Evolutionary conservation across 2,329 filamentous ascomycete genomes (phyloP).

Genomic region (Fusarium euwallaceae): DNA sequence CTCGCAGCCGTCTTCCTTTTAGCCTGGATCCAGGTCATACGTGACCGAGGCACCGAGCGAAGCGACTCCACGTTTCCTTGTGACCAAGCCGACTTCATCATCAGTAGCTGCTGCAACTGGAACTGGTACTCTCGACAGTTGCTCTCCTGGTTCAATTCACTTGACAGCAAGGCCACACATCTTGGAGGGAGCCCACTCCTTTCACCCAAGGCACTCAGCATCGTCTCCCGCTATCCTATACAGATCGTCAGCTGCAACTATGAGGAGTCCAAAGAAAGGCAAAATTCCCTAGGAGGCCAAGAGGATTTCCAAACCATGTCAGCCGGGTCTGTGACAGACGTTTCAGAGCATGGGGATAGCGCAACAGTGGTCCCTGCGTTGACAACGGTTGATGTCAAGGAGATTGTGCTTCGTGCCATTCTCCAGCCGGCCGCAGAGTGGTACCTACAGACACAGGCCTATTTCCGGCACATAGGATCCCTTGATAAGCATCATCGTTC

Average conservation of each 20-base stretch:
- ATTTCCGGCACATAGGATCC: conserved; percentile 17
- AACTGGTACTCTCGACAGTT: conserved; percentile 20
- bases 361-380: not conserved
- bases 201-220: conserved; percentile 8
- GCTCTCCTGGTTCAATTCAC: conserved; percentile 19
- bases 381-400: conserved; percentile 13
- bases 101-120: conserved; percentile 14
- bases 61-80: conserved; percentile 9
- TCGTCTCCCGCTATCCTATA: conserved; percentile 16
- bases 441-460: conserved; percentile 16
- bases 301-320: conserved; percentile 4
- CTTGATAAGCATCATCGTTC: conserved; percentile 25
- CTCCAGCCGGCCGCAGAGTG: conserved; percentile 19
- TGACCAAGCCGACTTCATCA: conserved; percentile 8
- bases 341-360: conserved; percentile 1
- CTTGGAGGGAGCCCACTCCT: conserved; percentile 15
- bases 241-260: conserved; percentile 21
- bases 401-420: conserved; percentile 16
- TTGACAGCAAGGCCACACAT: conserved; percentile 20
- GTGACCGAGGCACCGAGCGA: not conserved
- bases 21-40: conserved; percentile 22
- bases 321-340: not conserved
- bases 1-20: conserved; percentile 14
- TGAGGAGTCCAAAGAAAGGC: conserved; percentile 13
- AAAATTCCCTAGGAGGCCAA: not conserved